Percentiles rank a stretch among this genome's conserved stretches.
Evolutionary conservation across 1,284 basidiomycete species (phyloP).

Genomic region (Clitocybe nebularis): DNA sequence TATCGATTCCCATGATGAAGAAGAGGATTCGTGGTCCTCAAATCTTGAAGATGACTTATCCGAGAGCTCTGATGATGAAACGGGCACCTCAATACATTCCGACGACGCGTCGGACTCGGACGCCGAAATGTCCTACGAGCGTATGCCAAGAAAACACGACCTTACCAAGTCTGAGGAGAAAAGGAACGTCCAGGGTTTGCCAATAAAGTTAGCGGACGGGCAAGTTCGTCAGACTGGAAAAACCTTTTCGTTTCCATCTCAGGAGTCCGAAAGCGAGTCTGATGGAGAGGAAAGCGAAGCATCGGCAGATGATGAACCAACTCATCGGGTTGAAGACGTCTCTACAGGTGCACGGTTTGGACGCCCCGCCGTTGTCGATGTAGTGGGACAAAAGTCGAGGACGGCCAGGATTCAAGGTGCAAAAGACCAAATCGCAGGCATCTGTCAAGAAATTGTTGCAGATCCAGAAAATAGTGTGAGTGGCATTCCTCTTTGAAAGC

Average conservation of each 20-base stretch:
- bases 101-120: constrained; percentile 51
- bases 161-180: constrained; percentile 41
- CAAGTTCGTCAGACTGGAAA: constrained; percentile 57
- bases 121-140: constrained; percentile 71
- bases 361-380: constrained; percentile 73
- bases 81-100: constrained; percentile 26
- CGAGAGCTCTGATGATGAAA: constrained; percentile 21
- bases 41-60: constrained; percentile 26
- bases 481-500: constrained; percentile 15
- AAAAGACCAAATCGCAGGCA: constrained; percentile 85
- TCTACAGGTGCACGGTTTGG: constrained; percentile 79
- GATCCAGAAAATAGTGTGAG: constrained; percentile 82
- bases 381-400: constrained; percentile 67
- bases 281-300: constrained; percentile 35
- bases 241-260: constrained; percentile 29
- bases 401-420: constrained; percentile 70
- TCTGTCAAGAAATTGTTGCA: constrained; percentile 86
- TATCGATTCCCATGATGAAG: constrained; percentile 55
- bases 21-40: constrained; percentile 51
- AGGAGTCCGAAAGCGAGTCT: constrained; percentile 35
- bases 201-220: constrained; percentile 83
- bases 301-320: constrained; percentile 18
- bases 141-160: constrained; percentile 48
- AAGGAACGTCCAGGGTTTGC: constrained; percentile 63
- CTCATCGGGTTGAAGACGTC: constrained; percentile 54